Evolutionary conservation across 1,284 basidiomycete genomes (phyloP).

Genomic region (Rhodotorula sp.): DNA sequence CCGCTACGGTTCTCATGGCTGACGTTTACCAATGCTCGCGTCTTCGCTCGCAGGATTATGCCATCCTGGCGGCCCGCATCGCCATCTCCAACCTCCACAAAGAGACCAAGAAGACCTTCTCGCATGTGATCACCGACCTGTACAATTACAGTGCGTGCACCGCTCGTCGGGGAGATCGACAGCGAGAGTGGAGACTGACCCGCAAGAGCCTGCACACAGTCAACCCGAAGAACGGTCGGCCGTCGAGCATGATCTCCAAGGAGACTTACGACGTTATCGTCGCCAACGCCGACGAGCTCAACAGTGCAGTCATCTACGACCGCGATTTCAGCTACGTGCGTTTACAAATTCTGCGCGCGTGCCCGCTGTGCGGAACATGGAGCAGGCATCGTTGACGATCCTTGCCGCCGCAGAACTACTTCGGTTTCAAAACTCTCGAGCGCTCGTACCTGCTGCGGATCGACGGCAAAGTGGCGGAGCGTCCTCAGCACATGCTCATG

Average conservation of each 20-base stretch:
- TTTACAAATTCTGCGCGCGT: conserved; percentile 10
- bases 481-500: conserved; percentile 99
- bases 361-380: neutral
- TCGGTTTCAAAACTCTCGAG: conserved; percentile 99
- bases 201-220: conserved; percentile 55
- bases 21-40: too few species aligned
- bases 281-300: conserved; percentile 77
- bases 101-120: conserved; percentile 97
- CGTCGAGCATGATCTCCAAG: conserved; percentile 89
- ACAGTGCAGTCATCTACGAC: conserved; percentile 96
- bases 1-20: neutral
- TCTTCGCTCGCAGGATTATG: conserved; percentile 74
- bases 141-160: conserved; percentile 73
- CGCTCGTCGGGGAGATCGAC: neutral
- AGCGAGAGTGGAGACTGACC: neutral
- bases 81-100: conserved; percentile 99
- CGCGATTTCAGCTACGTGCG: conserved; percentile 94
- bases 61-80: conserved; percentile 95
- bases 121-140: conserved; percentile 84
- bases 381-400: too few species aligned
- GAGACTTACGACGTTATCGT: conserved; percentile 81
- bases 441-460: conserved; percentile 95
- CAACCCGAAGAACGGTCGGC: conserved; percentile 89
- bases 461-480: conserved; percentile 91
- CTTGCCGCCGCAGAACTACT: conserved; percentile 59